Percentiles rank a stretch among this genome's conserved stretches.
These are phyloP conservation scores for Gentiana macrophylla DNA, from an alignment of 257 asterid genomes.

Conservation along the genomic window DNA sequence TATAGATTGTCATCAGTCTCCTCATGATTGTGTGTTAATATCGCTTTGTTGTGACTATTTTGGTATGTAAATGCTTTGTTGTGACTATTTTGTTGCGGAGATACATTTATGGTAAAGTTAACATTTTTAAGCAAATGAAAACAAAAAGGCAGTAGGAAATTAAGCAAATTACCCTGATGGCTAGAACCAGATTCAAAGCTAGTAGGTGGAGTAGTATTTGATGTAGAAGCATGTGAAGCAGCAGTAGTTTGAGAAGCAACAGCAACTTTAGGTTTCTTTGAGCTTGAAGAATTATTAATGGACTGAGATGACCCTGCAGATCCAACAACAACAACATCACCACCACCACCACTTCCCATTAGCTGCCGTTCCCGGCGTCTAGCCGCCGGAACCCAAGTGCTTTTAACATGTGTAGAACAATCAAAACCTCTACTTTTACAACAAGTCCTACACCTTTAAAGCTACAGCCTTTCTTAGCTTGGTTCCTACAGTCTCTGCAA, in stretches of 20 bases:
- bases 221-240: conserved; percentile 63
- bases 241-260: conserved; percentile 40
- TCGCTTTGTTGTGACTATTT: too few species aligned
- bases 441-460: conserved; percentile 7
- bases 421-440: conserved; percentile 8
- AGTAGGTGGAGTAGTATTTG: conserved; percentile 57
- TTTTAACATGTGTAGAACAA: conserved; percentile 4
- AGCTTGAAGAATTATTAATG: conserved; percentile 22
- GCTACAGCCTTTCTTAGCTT: conserved; percentile 6
- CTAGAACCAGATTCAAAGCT: conserved; percentile 63
- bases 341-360: conserved; percentile 10
- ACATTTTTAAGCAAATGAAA: too few species aligned
- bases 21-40: too few species aligned
- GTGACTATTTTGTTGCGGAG: not conserved
- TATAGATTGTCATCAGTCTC: too few species aligned
- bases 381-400: conserved; percentile 9
- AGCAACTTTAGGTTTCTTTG: conserved; percentile 55
- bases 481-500: conserved; percentile 7
- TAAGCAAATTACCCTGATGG: conserved; percentile 37
- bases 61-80: too few species aligned
- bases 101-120: too few species aligned
- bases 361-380: conserved; percentile 58
- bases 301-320: conserved; percentile 53
- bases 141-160: too few species aligned
- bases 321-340: too few species aligned